Conservation (phyloP, 2,329 filamentous ascomycete genomes). For the Nothophoma quercina region DNA sequence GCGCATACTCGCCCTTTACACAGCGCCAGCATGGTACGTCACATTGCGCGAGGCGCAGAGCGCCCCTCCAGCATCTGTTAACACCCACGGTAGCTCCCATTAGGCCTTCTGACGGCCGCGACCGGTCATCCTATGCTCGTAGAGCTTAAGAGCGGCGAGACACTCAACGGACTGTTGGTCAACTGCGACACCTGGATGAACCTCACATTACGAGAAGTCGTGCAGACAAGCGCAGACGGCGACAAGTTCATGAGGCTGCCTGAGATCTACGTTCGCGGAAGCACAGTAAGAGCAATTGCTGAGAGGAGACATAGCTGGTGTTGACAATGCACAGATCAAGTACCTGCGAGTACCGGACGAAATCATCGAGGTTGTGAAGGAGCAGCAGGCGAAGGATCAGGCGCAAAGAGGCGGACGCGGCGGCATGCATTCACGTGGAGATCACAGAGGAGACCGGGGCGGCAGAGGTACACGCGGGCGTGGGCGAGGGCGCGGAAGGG, state of each 20-base stretch:
- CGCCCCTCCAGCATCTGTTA: slow-evolving; percentile 8
- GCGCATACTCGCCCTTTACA: not conserved
- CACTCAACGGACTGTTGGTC: slow-evolving; percentile 93
- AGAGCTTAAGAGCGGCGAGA: slow-evolving; percentile 97
- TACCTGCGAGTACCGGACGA: slow-evolving; percentile 96
- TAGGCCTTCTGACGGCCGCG: slow-evolving; percentile 89
- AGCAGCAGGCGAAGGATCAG: slow-evolving; percentile 80
- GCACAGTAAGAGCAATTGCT: slow-evolving; percentile 76
- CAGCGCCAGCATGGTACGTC: slow-evolving; percentile 35
- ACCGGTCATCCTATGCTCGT: slow-evolving; percentile 98
- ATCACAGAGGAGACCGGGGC: slow-evolving; percentile 60
- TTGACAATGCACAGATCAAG: slow-evolving; percentile 76
- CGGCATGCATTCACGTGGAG: slow-evolving; percentile 63
- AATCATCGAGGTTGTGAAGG: slow-evolving; percentile 92
- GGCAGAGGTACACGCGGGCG: slow-evolving; percentile 65
- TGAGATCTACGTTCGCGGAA: slow-evolving; percentile 95
- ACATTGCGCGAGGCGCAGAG: slow-evolving; percentile 1
- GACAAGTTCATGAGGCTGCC: slow-evolving; percentile 92
- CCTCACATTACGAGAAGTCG: slow-evolving; percentile 93
- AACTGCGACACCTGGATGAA: slow-evolving; percentile 99
- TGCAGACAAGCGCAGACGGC: slow-evolving; percentile 93
- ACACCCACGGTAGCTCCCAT: slow-evolving; percentile 59
- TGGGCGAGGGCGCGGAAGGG: slow-evolving; percentile 60
- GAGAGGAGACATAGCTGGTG: not conserved
- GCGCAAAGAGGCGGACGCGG: slow-evolving; percentile 69